Evolutionary conservation across 2,329 filamentous ascomycete species (phyloP), one percentile per base, ranked within the genome.

Genomic region (Trichoderma citrinoviride): DNA sequence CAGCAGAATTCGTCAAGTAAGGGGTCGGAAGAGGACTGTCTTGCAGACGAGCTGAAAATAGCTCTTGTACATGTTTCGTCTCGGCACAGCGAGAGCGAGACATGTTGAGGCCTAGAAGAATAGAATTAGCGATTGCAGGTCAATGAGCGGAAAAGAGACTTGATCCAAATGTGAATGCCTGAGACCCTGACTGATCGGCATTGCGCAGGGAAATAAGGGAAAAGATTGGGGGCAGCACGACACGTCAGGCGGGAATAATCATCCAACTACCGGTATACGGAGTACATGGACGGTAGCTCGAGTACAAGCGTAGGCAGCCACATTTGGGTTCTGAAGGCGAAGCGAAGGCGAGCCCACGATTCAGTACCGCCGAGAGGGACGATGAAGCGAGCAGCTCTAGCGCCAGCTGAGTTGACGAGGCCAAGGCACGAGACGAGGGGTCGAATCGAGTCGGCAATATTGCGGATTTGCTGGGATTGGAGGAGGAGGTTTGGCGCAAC

Each of bases 151-250:
- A n/a, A 14, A 17, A 61, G 33, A 61, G 33, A 37, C 33, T 23
- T 25, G 47, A 12, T 43, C 29, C 33, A 19, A 41, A 7, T 29
- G 33, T 37, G 46, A 61, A 25, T 41, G 37, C 33, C 33, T 29
- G 46, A 52, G 37, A 61, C 47, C 44, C 47, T 53, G 58, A 44
- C 21, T 55, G 61, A 63, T 63, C 61, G 61, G 40, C 61, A 47
- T 4, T 4, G 40, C n/a, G 58, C 46, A 47, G 53, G 40, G 49
- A 43, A 54, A 41, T 37, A 37, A 37, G 14, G 15, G 37, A 53
- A 50, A 41, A 49, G 7, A 63, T 43, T 55, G 50, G 50, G 50
- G 41, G 29, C 49, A 27, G 27, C 19, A 37, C 14, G 23, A 37
- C 19, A 21, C 6, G 52, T 33, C 56, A 37, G 33, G 33, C 33